Evolutionary conservation across 1,284 basidiomycete genomes (phyloP), one percentile per base, ranked within the genome.

Genomic region (Hemileccinum hortonii): DNA sequence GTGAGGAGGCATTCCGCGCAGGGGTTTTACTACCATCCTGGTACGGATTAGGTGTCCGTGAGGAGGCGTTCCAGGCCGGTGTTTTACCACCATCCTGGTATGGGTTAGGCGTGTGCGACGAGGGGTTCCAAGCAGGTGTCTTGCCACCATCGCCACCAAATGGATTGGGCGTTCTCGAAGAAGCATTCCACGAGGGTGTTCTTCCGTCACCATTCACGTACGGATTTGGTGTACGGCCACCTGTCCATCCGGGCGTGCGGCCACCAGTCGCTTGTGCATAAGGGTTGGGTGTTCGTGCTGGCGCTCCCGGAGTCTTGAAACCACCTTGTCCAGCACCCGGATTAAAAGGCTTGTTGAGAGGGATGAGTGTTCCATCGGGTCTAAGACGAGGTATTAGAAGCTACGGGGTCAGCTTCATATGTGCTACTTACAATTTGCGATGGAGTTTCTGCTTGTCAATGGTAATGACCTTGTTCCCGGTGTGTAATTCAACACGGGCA

Each of bases 401-500:
- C 6, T 33, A 37, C 21, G 49, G 45, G 3, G 24, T 18, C 37
- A 43, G 52, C 37, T 14, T 42, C 36, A 49, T 42, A 46, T 11
- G n/a, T 15, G n/a, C 9, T n/a, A 78, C 90, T 67, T 65, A 92
- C 92, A 86, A 74, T 75, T 88, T 83, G 56, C 88, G 81, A 58
- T 84, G 83, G 29, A 98, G 73, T 66, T 88, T 91, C 32, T 82
- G 81, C 63, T 94, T 88, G 44, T 88, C 87, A 54, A 98, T 86
- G 10, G 89, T 89, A 57, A 98, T 86, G 22, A 94, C 80, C 73
- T 94, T 96, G 71, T 94, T 94, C 48, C 88, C 87, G 2, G 94
- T 92, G 57, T 90, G 83, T 21, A 99, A 75, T 72, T 99, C 97
- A 14, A 99, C 94, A 47, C 97, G 83, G 1, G 90, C 92, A 57